Evolutionary conservation across 1,139 yeast species (phyloP).

Genomic region (Kodamaea anthophila): DNA sequence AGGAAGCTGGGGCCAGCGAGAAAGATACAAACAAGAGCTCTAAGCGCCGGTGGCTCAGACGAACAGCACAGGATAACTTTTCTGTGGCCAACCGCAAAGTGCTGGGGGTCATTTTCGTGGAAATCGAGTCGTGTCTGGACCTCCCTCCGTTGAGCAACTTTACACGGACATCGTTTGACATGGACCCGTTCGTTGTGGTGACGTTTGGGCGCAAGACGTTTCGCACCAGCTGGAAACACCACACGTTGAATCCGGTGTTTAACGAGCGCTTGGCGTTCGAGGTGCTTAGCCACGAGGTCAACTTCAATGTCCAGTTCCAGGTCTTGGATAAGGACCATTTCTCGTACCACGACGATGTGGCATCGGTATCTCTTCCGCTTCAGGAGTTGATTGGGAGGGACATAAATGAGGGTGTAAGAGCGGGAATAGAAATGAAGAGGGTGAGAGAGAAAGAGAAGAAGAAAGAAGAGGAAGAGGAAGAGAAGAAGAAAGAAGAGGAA

Average conservation of each 20-base stretch:
- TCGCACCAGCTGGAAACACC: slow-evolving; percentile 81
- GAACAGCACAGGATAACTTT: slow-evolving; percentile 14
- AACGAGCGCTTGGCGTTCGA: slow-evolving; percentile 80
- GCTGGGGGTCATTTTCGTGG: slow-evolving; percentile 70
- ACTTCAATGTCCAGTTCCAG: slow-evolving; percentile 60
- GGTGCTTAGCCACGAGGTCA: slow-evolving; percentile 57
- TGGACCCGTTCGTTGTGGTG: slow-evolving; percentile 94
- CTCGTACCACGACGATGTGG: slow-evolving; percentile 79
- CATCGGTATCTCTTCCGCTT: slow-evolving; percentile 51
- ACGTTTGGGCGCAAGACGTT: slow-evolving; percentile 87
- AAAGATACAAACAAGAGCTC: no score
- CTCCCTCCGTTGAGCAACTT: slow-evolving; percentile 61
- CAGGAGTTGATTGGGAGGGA: slow-evolving; percentile 33
- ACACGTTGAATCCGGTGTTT: slow-evolving; percentile 75
- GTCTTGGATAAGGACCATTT: slow-evolving; percentile 81
- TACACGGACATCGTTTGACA: slow-evolving; percentile 72
- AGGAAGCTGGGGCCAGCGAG: no score
- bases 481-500: slow-evolving; percentile 1
- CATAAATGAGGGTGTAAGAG: slow-evolving; percentile 1
- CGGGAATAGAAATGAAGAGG: slow-evolving; percentile 10
- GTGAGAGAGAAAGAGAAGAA: slow-evolving; percentile 1
- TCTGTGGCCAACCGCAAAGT: slow-evolving; percentile 39
- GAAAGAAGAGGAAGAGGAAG: slow-evolving; percentile 4
- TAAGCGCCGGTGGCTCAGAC: no score
- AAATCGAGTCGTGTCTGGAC: slow-evolving; percentile 65